phyloP scores from a whole-genome alignment of 345 rosid genomes.

The Eucalyptus sp. region DNA sequence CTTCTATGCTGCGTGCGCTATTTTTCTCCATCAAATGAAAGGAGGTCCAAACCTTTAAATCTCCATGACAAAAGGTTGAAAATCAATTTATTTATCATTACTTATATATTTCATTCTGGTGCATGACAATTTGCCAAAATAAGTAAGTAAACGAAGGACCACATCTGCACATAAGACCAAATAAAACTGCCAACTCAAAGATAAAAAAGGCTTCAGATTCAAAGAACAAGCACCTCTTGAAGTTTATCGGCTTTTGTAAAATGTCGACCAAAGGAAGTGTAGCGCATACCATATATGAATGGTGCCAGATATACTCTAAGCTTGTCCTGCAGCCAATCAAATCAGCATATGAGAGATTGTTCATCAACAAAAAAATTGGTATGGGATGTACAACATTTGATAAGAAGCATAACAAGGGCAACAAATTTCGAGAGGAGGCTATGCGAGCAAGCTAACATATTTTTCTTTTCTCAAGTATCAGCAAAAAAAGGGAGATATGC shows the following conservation, averaged over 20 bases:
- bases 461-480: neutral
- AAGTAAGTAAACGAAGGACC: neutral
- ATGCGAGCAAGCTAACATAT: neutral
- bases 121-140: neutral
- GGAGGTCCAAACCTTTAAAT: neutral
- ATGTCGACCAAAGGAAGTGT: constrained; percentile 93
- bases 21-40: neutral
- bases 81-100: neutral
- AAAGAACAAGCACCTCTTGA: constrained; percentile 41
- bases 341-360: neutral
- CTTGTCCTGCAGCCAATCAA: constrained; percentile 47
- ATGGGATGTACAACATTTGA: neutral
- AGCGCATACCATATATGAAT: constrained; percentile 67
- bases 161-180: neutral
- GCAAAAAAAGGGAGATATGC: neutral
- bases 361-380: neutral
- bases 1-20: neutral
- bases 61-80: neutral
- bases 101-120: neutral
- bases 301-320: constrained; percentile 82
- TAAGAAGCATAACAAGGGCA: neutral
- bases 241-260: constrained; percentile 83
- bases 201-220: neutral
- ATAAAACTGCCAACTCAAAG: neutral
- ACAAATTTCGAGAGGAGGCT: neutral